Evolutionary conservation across 441 rosid genomes (phyloP), one percentile per base, ranked within the genome.

Genomic region (Euphorbia celastroides): DNA sequence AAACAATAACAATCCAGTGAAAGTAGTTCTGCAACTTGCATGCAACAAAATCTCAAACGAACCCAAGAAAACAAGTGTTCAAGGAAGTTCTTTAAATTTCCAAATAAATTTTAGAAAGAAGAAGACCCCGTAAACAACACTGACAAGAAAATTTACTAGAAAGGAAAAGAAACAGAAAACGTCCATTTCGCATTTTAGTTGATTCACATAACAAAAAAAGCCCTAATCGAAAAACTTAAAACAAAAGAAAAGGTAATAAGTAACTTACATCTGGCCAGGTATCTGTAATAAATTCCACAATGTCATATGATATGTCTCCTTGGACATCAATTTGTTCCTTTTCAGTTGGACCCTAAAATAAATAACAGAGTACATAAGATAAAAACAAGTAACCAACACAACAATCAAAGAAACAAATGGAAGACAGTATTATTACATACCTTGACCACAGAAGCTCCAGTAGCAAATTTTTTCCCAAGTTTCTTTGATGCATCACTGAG

Each of bases 391-490:
- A n/a, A 56, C 30, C 46, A 42, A 9, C 36, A 64, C 0, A 27
- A 30, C 20, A 27, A 14, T 0, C 52, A 59, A 41, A 42, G 62
- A 58, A 13, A 20, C 27, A 22, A 1, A 38, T 7, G 26, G 13
- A 38, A 22, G 26, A 55, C 8, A 27, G 20, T 12, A 27, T 22
- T 22, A 48, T 7, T 12, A 66, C 75, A 67, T 41, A 89, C 96
- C 98, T 92, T 92, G 61, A 92, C 93, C 70, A 90, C 95, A 20
- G 98, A 92, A 50, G 96, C 96, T 67, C 96, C 95, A 10, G 98
- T 92, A 60, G 96, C 96, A 76, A 90, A 92, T 88, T 92, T 92
- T 73, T 90, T 92, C 74, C 98, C 96, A 6, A 92, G 92, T 70
- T 85, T 92, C 76, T 92, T 92, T 4, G 96, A 85, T 19, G 98